Base-by-base conservation (phyloP, 129 eudicot genomes). In the Lactuca sativa region DNA sequence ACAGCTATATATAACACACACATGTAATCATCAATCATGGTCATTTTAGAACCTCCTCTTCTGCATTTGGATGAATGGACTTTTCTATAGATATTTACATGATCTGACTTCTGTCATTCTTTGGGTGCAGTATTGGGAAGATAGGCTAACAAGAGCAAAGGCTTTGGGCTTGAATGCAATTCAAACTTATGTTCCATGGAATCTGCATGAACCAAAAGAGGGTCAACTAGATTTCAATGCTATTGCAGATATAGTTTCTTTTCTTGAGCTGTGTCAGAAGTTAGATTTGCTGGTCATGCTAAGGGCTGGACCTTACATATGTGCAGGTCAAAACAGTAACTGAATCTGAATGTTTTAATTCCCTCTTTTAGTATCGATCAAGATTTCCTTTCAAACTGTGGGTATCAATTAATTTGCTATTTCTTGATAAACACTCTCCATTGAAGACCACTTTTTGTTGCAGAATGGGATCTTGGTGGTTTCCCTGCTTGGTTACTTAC, bases 161-260 rank as follows among this genome's bases (percentile, higher is more conserved):
- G 98, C 98, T 43, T 82, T 93, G 83, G 97, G 98, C 34, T 80
- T 93, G 83, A 93, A 93, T 71, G 84, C 95, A 15, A 87, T 93
- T 85, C 98, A 93, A 79, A 93, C 97, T 44, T 93, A 93, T 70
- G 98, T 93, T 79, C 98, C 98, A 10, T 93, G 98, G 98, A 93
- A 93, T 80, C 72, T 93, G 64, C 98, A 93, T 72, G 98, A 93
- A 84, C 96, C 96, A 12, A 83, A 73, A 68, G 85, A 78, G 58
- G 98, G 97, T 21, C 79, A 85, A 48, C 77, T 89, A 11, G 86
- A 77, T 64, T 93, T 93, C 70, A 86, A 82, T 64, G 97, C 92
- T 37, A 83, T 89, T 73, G 97, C 98, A 25, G 90, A 89, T 88
- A 67, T 93, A 56, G 77, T 89, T 62, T 84, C 95, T n/a, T 89